A percentile compares a stretch with the other conserved stretches of the same genome.
phyloP scores from a whole-genome alignment of 208 protist species.

The Crithidia sp. region DNA sequence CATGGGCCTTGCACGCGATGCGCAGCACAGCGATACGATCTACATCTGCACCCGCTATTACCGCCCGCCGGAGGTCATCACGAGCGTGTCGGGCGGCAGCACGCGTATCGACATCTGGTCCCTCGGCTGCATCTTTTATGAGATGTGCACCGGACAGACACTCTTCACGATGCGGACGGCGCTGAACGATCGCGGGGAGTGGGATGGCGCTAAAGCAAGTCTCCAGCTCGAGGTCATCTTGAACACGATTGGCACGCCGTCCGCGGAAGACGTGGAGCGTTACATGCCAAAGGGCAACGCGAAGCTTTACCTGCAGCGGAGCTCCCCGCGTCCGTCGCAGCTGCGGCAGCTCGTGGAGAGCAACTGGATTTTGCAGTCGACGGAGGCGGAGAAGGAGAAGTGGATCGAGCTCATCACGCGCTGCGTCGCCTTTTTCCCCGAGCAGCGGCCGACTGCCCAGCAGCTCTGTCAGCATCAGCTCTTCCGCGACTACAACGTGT shows the following conservation, averaged over 20 bases:
- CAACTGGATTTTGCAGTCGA: slow-evolving; percentile 60
- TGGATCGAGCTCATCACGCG: slow-evolving; percentile 82
- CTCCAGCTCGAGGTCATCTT: slow-evolving; percentile 85
- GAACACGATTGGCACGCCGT: slow-evolving; percentile 78
- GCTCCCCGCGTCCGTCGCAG: slow-evolving; percentile 53
- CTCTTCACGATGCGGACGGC: slow-evolving; percentile 92
- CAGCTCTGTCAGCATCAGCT: slow-evolving; percentile 73
- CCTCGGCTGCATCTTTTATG: slow-evolving; percentile 95
- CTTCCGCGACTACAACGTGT: slow-evolving; percentile 68
- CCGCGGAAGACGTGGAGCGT: slow-evolving; percentile 59
- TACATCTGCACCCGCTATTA: slow-evolving; percentile 97
- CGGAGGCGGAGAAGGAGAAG: slow-evolving; percentile 44
- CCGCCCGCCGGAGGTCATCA: slow-evolving; percentile 95
- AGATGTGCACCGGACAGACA: slow-evolving; percentile 91
- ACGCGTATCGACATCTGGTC: slow-evolving; percentile 93
- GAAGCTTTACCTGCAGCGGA: slow-evolving; percentile 79
- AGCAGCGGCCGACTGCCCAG: slow-evolving; percentile 76
- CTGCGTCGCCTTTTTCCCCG: slow-evolving; percentile 84
- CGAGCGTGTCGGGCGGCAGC: slow-evolving; percentile 70
- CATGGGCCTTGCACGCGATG: slow-evolving; percentile 87
- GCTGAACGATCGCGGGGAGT: slow-evolving; percentile 71
- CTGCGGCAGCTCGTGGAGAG: slow-evolving; percentile 53
- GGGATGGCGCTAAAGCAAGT: slow-evolving; percentile 81
- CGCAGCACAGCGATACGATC: slow-evolving; percentile 82
- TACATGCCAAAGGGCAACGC: slow-evolving; percentile 83